Evolutionary conservation across 2,329 filamentous ascomycete species (phyloP).

Genomic region (Amylocarpus encephaloides): DNA sequence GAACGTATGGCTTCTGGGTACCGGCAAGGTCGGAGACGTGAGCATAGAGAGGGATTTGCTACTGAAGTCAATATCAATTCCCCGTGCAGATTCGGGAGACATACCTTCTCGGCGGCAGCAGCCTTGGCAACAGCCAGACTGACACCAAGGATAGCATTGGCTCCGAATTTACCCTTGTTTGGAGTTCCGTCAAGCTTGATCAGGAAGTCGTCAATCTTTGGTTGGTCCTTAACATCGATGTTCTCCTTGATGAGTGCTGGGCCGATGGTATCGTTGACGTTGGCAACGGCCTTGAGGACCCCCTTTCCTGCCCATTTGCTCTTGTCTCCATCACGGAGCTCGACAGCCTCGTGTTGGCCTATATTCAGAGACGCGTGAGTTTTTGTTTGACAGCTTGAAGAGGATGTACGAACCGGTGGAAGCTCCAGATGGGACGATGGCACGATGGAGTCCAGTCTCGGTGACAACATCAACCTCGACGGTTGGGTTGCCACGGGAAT

Average conservation of each 20-base stretch:
- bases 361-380: constrained; percentile 21
- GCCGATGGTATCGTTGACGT: constrained; percentile 76
- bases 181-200: constrained; percentile 76
- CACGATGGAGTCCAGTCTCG: constrained; percentile 92
- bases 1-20: constrained; percentile 86
- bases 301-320: constrained; percentile 81
- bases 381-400: constrained; percentile 16
- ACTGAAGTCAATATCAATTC: constrained; percentile 6
- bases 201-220: constrained; percentile 76
- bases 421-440: constrained; percentile 94
- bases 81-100: constrained; percentile 8
- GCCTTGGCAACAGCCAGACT: constrained; percentile 81
- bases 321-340: constrained; percentile 88
- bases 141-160: constrained; percentile 85
- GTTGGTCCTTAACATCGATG: constrained; percentile 81
- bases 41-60: constrained; percentile 77
- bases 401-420: constrained; percentile 67
- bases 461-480: constrained; percentile 97
- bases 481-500: constrained; percentile 97
- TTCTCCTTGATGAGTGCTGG: constrained; percentile 77
- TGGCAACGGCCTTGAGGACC: constrained; percentile 77
- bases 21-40: constrained; percentile 83
- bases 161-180: constrained; percentile 84
- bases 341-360: constrained; percentile 86
- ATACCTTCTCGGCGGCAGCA: constrained; percentile 76